Percentiles rank a stretch among this genome's conserved stretches.
Conservation (phyloP, 768 basidiomycete genomes). For the Kwoniella newhampshirensis region DNA sequence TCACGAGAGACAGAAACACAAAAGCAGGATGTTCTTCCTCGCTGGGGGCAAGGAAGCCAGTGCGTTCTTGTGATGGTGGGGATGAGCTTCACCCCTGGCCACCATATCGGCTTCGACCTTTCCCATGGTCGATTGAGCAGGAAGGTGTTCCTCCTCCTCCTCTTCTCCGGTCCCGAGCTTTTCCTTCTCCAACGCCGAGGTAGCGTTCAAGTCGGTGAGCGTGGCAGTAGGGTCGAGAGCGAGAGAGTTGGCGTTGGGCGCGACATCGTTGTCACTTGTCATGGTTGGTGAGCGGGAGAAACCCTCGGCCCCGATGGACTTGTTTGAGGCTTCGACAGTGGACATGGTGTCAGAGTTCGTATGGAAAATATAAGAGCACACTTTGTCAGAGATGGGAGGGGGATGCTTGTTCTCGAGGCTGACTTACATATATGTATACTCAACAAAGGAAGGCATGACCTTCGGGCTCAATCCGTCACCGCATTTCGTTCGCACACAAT, state of each 20-base stretch:
- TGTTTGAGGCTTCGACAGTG: no score
- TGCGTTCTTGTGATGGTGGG: slow-evolving; percentile 21
- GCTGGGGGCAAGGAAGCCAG: slow-evolving; percentile 25
- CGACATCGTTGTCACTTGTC: slow-evolving; percentile 7
- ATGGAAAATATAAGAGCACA: no score
- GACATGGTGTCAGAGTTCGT: no score
- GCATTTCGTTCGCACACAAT: no score
- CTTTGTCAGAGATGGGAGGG: no score
- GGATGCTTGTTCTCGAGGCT: no score
- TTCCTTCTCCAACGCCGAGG: slow-evolving; percentile 7
- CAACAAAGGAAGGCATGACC: no score
- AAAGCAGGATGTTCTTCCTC: slow-evolving; percentile 33
- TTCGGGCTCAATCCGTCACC: no score
- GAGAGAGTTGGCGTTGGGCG: background rate
- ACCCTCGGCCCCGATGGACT: background rate
- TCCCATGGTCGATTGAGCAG: slow-evolving; percentile 21
- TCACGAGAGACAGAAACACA: slow-evolving; percentile 46
- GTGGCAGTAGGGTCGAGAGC: slow-evolving; percentile 9
- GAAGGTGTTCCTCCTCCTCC: slow-evolving; percentile 13
- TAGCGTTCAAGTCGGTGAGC: slow-evolving; percentile 12
- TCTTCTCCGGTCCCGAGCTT: background rate
- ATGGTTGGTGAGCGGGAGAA: slow-evolving; percentile 22
- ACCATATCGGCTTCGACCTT: slow-evolving; percentile 17
- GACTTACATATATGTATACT: no score
- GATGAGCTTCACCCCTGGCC: slow-evolving; percentile 7